These are phyloP conservation scores for Leccinum huronense DNA, from an alignment of 1,284 basidiomycete species.

Conservation along the genomic window DNA sequence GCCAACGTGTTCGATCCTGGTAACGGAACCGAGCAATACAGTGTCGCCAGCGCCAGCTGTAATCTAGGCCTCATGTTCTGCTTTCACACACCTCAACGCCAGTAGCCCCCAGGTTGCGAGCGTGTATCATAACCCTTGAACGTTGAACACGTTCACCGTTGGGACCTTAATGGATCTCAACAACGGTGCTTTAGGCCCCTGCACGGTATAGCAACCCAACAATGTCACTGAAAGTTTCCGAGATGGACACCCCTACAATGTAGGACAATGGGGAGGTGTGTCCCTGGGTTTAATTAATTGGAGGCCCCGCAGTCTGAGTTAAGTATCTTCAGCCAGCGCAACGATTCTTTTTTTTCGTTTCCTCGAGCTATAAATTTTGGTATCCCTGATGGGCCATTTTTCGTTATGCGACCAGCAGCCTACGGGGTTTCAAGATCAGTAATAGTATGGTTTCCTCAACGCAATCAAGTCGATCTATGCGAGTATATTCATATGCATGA, in stretches of 20 bases:
- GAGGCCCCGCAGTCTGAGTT: conserved; percentile 36
- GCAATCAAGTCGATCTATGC: conserved; percentile 52
- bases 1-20: conserved; percentile 40
- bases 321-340: conserved; percentile 38
- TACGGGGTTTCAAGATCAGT: conserved; percentile 43
- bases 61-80: conserved; percentile 40
- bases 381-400: conserved; percentile 56
- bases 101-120: conserved; percentile 41
- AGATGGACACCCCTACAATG: conserved; percentile 42
- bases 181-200: conserved; percentile 40
- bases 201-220: conserved; percentile 40
- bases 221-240: conserved; percentile 49
- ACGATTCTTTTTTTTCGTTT: conserved; percentile 43
- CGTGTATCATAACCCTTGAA: conserved; percentile 54
- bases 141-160: conserved; percentile 45
- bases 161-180: conserved; percentile 45
- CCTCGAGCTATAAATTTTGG: conserved; percentile 46
- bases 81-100: conserved; percentile 30
- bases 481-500: conserved; percentile 26
- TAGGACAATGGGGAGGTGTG: conserved; percentile 46
- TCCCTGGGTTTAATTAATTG: background rate
- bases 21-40: conserved; percentile 46
- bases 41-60: conserved; percentile 42
- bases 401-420: conserved; percentile 43
- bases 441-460: conserved; percentile 47